Evolutionary conservation across 306 rosid genomes (phyloP), one percentile per base, ranked within the genome.

Genomic region (Medicago ruthenica): DNA sequence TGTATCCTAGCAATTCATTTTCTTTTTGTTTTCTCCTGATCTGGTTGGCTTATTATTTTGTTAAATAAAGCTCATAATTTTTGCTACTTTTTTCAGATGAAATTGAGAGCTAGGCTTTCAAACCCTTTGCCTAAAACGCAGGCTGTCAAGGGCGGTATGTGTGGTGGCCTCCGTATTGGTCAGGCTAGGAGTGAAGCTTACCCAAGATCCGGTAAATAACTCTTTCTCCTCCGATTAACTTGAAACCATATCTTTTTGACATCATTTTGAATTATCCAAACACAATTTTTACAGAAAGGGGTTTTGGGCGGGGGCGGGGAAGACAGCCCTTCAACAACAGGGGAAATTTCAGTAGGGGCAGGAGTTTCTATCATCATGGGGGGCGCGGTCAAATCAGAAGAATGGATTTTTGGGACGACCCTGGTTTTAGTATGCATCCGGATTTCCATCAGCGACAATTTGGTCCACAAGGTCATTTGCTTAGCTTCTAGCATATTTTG

Each of bases 101-200:
- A 92, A 87, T 86, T 90, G 74, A 90, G 89, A 75, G 96, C 96
- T n/a, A 88, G 97, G 83, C 93, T 92, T 51, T 88, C 96, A 88
- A 92, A 92, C 79, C 97, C 97, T 63, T 47, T 87, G 83, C 97
- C 97, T 48, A 92, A 88, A 88, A 92, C 87, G 44, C 96, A 86
- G 74, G 92, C 89, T 74, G 92, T 92, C 61, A 92, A 90, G 78
- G 93, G 93, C 71, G 93, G 89, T 81, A 87, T 90, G 83, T 83
- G 88, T 70, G 97, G 97, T 84, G 97, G 96, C 58, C 90, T 85
- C 82, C 90, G 87, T 82, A 87, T 92, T 67, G 90, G 87, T 75
- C 79, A 68, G 83, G 81, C 85, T 24, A 78, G 80, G 81, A 75
- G 80, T 68, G 89, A 81, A 76, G 45, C 79, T 71, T 71, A 77